Percentiles rank a stretch among this genome's conserved stretches.
Conservation (phyloP, 2,329 filamentous ascomycete species). For the Chrysoporthe austroafricana region DNA sequence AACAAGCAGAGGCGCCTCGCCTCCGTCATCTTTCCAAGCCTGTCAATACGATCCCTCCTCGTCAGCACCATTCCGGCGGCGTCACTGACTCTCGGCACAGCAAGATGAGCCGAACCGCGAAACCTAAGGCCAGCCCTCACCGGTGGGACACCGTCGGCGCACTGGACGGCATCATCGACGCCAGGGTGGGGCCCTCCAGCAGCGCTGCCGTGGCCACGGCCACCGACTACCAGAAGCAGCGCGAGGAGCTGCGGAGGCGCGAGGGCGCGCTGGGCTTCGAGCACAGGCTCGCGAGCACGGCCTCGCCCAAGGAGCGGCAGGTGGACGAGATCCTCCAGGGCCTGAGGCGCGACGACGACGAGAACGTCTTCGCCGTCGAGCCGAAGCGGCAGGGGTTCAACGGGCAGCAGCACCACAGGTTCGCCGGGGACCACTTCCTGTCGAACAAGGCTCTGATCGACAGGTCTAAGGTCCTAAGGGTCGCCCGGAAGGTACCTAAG, state of each 20-base stretch:
- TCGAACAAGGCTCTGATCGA: conserved; percentile 58
- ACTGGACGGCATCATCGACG: conserved; percentile 24
- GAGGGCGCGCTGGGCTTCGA: conserved; percentile 49
- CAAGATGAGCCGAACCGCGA: conserved; percentile 19
- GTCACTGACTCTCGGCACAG: conserved; percentile 18
- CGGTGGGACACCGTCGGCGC: conserved; percentile 20
- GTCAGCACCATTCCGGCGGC: conserved; percentile 3
- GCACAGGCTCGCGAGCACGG: conserved; percentile 38
- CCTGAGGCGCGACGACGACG: conserved; percentile 43
- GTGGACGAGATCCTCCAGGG: conserved; percentile 47
- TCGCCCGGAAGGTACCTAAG: conserved; percentile 67
- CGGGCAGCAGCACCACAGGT: conserved; percentile 50
- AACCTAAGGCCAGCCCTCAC: background rate
- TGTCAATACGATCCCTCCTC: conserved; percentile 26
- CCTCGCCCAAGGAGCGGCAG: conserved; percentile 40
- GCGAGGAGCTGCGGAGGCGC: conserved; percentile 36
- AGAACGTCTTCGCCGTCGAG: conserved; percentile 42
- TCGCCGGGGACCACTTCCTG: conserved; percentile 61
- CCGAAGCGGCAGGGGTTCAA: conserved; percentile 41
- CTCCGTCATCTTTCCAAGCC: conserved; percentile 20
- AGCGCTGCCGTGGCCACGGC: conserved; percentile 8
- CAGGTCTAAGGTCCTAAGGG: conserved; percentile 58
- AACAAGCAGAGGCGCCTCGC: conserved; percentile 15
- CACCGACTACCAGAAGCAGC: conserved; percentile 39
- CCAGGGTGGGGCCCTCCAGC: conserved; percentile 1